phyloP scores from a whole-genome alignment of 257 asterid species.

The Solanum pimpinellifolium region DNA sequence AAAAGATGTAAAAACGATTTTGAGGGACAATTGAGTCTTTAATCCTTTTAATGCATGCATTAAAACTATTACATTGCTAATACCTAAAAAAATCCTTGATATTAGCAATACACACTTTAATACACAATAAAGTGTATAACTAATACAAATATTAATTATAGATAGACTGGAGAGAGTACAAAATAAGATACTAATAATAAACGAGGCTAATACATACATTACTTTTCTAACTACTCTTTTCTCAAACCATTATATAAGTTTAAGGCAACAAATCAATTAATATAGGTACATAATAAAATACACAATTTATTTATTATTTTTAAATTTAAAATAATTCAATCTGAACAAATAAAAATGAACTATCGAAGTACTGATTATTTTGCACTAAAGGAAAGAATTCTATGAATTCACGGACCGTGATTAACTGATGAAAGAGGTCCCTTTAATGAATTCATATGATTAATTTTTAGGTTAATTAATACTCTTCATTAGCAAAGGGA shows the following conservation, averaged over 20 bases:
- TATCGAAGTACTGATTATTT: rapidly evolving
- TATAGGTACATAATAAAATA: neutral
- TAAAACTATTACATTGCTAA: too few relatives aligned
- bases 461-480: neutral
- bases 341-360: neutral
- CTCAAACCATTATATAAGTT: neutral
- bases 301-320: neutral
- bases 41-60: too few relatives aligned
- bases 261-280: neutral
- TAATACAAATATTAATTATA: too few relatives aligned
- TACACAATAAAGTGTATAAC: too few relatives aligned
- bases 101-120: too few relatives aligned
- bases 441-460: neutral
- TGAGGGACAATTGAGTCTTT: too few relatives aligned
- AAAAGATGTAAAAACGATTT: too few relatives aligned
- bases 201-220: too few relatives aligned
- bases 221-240: neutral
- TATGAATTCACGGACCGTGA: neutral
- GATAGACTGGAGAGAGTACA: too few relatives aligned
- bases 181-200: too few relatives aligned
- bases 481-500: neutral
- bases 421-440: neutral
- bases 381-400: neutral
- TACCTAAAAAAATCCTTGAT: too few relatives aligned
- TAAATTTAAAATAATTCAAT: neutral